Conservation (phyloP, 176 grass and related monocot genomes). For the Carex parvula region DNA sequence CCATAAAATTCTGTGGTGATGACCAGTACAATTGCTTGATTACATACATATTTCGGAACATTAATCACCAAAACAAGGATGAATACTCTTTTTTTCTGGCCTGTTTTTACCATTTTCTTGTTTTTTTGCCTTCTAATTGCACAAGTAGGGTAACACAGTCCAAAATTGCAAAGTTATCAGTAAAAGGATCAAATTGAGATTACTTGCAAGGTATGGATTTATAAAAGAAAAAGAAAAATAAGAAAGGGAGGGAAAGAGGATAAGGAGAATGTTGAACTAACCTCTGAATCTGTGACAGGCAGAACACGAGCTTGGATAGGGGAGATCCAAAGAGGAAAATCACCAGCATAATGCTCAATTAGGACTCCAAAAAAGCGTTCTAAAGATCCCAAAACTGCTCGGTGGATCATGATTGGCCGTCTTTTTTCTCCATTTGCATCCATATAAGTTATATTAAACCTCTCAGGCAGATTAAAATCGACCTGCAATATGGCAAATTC, state of each 20-base stretch:
- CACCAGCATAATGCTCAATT: conserved; percentile 91
- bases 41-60: too few relatives aligned
- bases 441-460: conserved; percentile 86
- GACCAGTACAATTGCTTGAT: too few relatives aligned
- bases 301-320: conserved; percentile 83
- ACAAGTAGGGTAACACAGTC: background rate
- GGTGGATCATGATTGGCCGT: conserved; percentile 93
- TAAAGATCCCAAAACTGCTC: conserved; percentile 86
- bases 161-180: background rate
- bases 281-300: conserved; percentile 79
- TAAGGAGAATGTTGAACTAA: conserved; percentile 34
- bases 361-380: conserved; percentile 93
- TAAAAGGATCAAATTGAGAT: background rate
- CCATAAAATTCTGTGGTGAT: background rate
- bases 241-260: too few relatives aligned
- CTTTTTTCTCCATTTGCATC: conserved; percentile 76
- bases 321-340: conserved; percentile 97
- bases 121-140: background rate
- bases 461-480: conserved; percentile 88
- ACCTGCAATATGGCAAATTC: conserved; percentile 42
- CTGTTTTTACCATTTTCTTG: background rate
- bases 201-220: background rate
- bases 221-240: too few relatives aligned
- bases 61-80: background rate
- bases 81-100: background rate